Percentiles rank a stretch among this genome's conserved stretches.
phyloP scores from a whole-genome alignment of 1,284 basidiomycete species.

The Tranzscheliella williamsii region DNA sequence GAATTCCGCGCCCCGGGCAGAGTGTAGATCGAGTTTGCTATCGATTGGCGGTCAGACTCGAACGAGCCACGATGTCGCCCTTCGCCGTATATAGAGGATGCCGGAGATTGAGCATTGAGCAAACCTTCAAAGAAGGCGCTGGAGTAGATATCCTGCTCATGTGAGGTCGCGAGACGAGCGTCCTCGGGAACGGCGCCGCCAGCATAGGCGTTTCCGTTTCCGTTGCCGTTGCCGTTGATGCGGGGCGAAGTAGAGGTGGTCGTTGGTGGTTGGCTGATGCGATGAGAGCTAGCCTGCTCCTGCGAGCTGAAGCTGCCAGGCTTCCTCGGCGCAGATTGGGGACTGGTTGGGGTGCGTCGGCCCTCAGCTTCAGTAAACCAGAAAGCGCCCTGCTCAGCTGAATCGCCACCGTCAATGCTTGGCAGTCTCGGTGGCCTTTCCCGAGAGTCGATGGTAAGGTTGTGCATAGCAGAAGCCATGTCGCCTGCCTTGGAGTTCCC shows the following conservation, averaged over 20 bases:
- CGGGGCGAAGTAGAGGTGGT: conserved; percentile 17
- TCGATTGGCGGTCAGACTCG: conserved; percentile 48
- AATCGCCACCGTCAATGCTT: conserved; percentile 34
- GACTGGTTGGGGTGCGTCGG: conserved; percentile 16
- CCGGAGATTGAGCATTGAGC: conserved; percentile 30
- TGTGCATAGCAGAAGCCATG: conserved; percentile 7
- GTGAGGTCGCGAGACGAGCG: too few relatives aligned
- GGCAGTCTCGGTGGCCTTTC: conserved; percentile 35
- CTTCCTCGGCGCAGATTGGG: conserved; percentile 14
- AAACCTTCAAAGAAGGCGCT: conserved; percentile 33
- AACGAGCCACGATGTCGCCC: conserved; percentile 37
- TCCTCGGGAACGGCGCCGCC: background rate
- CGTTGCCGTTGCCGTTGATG: conserved; percentile 1
- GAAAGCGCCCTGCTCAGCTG: conserved; percentile 19
- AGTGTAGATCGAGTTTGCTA: conserved; percentile 47
- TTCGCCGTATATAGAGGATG: conserved; percentile 48
- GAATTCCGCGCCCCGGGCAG: conserved; percentile 26
- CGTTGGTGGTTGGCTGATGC: conserved; percentile 9
- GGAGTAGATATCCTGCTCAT: conserved; percentile 32
- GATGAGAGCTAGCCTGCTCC: conserved; percentile 20
- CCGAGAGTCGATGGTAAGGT: conserved; percentile 6
- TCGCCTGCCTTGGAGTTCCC: conserved; percentile 3
- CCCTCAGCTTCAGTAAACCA: conserved; percentile 25
- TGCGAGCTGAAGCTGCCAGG: conserved; percentile 34
- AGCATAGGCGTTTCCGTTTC: background rate